phyloP scores from a whole-genome alignment of 2,329 filamentous ascomycete species.

The Diaporthe longicolla region DNA sequence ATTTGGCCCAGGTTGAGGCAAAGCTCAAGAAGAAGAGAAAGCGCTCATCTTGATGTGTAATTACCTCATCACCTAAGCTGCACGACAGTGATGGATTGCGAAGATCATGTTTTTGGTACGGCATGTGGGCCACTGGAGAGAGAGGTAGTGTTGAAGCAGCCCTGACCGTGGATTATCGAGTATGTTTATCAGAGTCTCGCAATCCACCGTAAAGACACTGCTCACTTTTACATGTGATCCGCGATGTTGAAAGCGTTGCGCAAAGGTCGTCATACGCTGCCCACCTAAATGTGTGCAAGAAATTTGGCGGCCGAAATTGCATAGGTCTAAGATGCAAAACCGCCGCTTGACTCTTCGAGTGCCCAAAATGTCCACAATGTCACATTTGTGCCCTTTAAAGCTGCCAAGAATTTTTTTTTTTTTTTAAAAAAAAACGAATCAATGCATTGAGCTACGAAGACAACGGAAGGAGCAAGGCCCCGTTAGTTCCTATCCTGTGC shows the following conservation, averaged over 20 bases:
- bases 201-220: too few relatives aligned
- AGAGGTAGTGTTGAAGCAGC: background rate
- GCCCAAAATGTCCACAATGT: too few relatives aligned
- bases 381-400: background rate
- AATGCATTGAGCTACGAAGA: background rate
- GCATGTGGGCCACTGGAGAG: too few relatives aligned
- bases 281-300: background rate
- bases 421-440: too few relatives aligned
- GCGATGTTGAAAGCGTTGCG: background rate
- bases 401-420: too few relatives aligned
- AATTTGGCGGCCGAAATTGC: background rate
- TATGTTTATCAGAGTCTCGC: background rate
- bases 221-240: too few relatives aligned
- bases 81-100: background rate
- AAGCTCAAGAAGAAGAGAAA: background rate
- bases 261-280: too few relatives aligned
- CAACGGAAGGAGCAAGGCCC: background rate
- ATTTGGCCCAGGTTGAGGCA: background rate
- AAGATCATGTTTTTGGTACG: background rate
- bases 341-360: background rate
- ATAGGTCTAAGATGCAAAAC: background rate
- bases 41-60: too few relatives aligned
- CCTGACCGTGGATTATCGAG: background rate
- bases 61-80: background rate
- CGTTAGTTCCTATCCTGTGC: background rate